These are phyloP conservation scores for Nannochloropsis salina DNA, from an alignment of 108 stramenopile species.

Conservation along the genomic window DNA sequence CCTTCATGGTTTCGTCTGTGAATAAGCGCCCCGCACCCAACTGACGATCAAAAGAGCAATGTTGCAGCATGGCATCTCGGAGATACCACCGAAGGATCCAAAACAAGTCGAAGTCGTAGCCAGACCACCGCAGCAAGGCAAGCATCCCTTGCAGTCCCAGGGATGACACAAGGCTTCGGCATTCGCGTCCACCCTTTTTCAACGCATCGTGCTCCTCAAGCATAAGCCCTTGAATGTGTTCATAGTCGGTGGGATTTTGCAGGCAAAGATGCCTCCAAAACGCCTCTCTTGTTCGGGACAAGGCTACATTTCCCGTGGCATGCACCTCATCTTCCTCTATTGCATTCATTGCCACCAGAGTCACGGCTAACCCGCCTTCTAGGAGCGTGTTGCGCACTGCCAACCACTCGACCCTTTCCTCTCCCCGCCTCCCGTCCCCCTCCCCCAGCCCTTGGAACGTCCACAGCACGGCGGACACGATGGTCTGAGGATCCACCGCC, in stretches of 20 bases:
- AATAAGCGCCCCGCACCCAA: neutral
- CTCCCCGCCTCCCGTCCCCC: neutral
- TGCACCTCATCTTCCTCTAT: neutral
- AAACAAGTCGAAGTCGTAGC: neutral
- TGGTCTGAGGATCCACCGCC: conserved; percentile 2
- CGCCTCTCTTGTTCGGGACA: neutral
- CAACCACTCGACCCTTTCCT: neutral
- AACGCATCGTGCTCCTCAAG: neutral
- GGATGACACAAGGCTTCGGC: neutral
- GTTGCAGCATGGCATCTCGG: conserved; percentile 5
- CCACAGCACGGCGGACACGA: neutral
- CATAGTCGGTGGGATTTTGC: conserved; percentile 17
- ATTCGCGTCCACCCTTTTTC: neutral
- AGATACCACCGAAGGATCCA: neutral
- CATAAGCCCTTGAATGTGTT: conserved; percentile 5
- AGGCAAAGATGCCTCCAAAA: conserved; percentile 3
- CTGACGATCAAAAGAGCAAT: neutral
- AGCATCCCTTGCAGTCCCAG: conserved; percentile 7
- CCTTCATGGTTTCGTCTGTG: neutral
- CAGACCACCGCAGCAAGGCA: conserved; percentile 10
- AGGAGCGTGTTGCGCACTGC: neutral
- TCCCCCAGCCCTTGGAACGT: neutral
- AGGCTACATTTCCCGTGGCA: neutral
- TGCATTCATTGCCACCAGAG: neutral
- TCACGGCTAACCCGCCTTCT: neutral